Conservation (phyloP, 2,329 filamentous ascomycete species). For the Aspergillus quadricinctus region DNA sequence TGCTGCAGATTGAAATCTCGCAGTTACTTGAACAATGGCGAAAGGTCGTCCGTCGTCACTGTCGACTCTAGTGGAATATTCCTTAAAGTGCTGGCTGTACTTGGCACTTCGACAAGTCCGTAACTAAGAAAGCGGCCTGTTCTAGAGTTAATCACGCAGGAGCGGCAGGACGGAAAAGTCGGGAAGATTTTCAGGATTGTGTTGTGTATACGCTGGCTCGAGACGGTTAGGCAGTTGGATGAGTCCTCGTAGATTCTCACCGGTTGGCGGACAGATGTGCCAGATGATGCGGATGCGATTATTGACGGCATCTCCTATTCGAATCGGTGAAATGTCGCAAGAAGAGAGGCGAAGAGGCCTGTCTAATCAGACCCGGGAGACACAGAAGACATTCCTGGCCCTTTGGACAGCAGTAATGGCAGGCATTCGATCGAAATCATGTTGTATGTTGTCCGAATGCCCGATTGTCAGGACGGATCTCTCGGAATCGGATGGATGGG, state of each 20-base stretch:
- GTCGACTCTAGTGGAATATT: neutral
- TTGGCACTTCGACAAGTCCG: neutral
- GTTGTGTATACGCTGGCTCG: neutral
- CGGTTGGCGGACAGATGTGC: no score
- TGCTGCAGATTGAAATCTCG: neutral
- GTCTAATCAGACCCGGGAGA: neutral
- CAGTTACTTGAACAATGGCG: neutral
- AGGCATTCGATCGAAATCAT: neutral
- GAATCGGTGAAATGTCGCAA: neutral
- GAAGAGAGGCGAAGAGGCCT: neutral
- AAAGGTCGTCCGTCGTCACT: no score
- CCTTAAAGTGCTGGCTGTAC: neutral
- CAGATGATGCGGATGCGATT: neutral
- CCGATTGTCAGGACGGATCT: neutral
- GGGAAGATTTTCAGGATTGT: neutral
- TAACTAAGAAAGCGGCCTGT: neutral
- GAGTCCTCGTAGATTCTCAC: no score
- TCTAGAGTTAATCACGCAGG: neutral
- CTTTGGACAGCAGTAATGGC: neutral
- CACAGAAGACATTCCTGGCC: neutral
- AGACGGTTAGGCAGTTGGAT: neutral
- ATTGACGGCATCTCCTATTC: neutral
- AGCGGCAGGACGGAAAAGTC: neutral
- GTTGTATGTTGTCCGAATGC: neutral
- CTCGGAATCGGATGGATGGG: neutral